Evolutionary conservation across 2,329 filamentous ascomycete genomes (phyloP).

Genomic region (Fusarium pseudoanthophilum): DNA sequence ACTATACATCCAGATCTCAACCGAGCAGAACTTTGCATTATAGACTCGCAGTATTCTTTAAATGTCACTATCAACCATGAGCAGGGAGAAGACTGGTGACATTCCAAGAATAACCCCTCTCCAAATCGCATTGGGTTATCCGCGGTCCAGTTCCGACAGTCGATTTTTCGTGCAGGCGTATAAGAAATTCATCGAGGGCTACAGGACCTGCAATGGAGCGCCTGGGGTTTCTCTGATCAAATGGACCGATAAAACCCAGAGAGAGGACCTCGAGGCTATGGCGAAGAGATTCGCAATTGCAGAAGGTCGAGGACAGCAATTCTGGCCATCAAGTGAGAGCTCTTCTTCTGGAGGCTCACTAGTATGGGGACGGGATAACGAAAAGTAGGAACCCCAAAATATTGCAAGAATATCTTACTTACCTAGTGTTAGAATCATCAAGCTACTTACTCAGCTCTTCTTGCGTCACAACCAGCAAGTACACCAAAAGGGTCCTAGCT

Average conservation of each 20-base stretch:
- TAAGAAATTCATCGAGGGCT: background rate
- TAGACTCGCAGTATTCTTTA: background rate
- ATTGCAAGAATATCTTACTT: rapidly evolving
- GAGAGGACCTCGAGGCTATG: background rate
- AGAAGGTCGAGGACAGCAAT: background rate
- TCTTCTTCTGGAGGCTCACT: background rate
- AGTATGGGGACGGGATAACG: background rate
- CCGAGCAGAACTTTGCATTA: rapidly evolving
- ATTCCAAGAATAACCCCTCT: background rate
- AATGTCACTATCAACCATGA: background rate
- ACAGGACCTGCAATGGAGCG: rapidly evolving
- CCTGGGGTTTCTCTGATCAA: background rate
- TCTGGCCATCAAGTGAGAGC: background rate
- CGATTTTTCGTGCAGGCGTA: background rate
- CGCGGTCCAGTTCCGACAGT: background rate
- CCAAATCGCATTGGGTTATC: background rate
- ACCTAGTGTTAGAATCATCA: background rate
- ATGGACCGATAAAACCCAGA: background rate
- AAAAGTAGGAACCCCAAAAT: background rate
- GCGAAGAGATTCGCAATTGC: background rate
- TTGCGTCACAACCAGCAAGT: background rate
- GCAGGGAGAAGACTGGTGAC: background rate
- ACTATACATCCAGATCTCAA: too few species aligned
- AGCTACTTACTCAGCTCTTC: background rate
- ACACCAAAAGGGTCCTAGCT: background rate